Percentiles rank a stretch among this genome's conserved stretches.
Conservation (phyloP, 2,329 filamentous ascomycete species). For the Aspergillus puulaauensis region DNA sequence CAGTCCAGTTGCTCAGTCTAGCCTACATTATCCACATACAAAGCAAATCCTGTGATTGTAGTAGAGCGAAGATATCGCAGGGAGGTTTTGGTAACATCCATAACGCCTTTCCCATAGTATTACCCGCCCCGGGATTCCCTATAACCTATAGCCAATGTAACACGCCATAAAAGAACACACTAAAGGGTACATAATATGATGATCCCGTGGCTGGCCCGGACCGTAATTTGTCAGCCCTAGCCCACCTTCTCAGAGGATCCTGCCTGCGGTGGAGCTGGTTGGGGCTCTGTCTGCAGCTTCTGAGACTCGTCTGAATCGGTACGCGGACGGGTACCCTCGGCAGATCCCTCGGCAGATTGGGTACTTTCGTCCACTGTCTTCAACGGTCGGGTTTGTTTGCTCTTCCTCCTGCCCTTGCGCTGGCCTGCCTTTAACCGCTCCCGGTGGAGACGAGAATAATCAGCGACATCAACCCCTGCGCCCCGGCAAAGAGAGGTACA, state of each 20-base stretch:
- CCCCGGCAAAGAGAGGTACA: slow-evolving; percentile 37
- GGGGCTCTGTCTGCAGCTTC: background rate
- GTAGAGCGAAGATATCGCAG: slow-evolving; percentile 2
- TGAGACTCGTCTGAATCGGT: background rate
- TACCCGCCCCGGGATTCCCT: background rate
- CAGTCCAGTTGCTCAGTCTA: background rate
- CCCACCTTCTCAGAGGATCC: background rate
- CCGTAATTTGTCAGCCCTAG: background rate
- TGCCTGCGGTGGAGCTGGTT: background rate
- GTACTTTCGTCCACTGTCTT: background rate
- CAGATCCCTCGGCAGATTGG: background rate
- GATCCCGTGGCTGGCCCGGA: background rate
- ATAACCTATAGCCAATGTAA: background rate
- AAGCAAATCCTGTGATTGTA: background rate
- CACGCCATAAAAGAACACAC: background rate
- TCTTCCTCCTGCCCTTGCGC: slow-evolving; percentile 24
- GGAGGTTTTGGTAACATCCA: background rate
- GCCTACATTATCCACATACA: background rate
- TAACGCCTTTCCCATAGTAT: background rate
- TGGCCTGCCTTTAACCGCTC: slow-evolving; percentile 22
- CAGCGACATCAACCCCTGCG: slow-evolving; percentile 35
- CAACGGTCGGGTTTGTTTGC: slow-evolving; percentile 19
- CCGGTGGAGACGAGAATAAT: slow-evolving; percentile 26
- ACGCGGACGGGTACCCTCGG: background rate
- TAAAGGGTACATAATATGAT: background rate